These are phyloP conservation scores for Neoboletus magnificus DNA, from an alignment of 768 basidiomycete species.

Conservation along the genomic window DNA sequence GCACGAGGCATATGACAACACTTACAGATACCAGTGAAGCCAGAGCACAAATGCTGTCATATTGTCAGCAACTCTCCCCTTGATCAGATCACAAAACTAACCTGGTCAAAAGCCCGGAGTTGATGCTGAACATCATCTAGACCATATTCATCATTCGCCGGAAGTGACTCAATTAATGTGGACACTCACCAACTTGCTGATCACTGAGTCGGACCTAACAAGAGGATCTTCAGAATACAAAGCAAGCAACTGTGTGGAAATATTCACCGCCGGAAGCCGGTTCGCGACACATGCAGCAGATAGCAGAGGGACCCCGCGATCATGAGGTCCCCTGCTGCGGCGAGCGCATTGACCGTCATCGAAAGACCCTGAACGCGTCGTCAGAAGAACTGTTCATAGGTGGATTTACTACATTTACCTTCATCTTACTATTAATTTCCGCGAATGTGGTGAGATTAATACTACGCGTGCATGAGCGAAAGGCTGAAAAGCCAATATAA, in stretches of 20 bases:
- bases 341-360: neutral
- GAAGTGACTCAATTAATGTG: neutral
- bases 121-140: slow-evolving; percentile 50
- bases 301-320: neutral
- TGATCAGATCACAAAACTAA: neutral
- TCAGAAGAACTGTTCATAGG: neutral
- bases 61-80: neutral
- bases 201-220: neutral
- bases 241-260: neutral
- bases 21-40: slow-evolving; percentile 50
- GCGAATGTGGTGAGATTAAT: neutral
- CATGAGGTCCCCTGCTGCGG: neutral
- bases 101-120: slow-evolving; percentile 32
- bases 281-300: neutral
- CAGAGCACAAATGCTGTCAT: slow-evolving; percentile 44
- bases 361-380: neutral
- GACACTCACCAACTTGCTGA: neutral
- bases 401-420: neutral
- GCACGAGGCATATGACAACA: neutral
- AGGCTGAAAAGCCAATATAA: neutral
- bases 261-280: neutral
- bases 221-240: neutral
- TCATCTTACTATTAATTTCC: neutral
- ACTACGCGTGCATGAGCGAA: neutral
- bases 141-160: neutral